Conservation (phyloP, 805 yeast genomes). For the Candida odintsovae region DNA sequence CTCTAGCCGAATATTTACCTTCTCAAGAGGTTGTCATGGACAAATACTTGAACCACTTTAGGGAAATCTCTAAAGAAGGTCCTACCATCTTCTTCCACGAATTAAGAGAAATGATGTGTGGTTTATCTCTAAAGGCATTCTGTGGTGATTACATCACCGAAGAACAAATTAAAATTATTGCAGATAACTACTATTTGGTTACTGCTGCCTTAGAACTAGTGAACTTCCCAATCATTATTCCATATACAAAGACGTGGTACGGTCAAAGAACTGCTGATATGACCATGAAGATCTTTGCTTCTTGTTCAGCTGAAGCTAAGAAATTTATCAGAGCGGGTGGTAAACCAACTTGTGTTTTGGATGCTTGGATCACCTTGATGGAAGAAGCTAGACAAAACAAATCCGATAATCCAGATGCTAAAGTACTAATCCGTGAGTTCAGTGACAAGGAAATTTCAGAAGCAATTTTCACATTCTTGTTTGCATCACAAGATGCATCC, state of each 20-base stretch:
- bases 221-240: slow-evolving; percentile 94
- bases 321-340: slow-evolving; percentile 73
- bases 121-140: slow-evolving; percentile 85
- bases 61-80: slow-evolving; percentile 50
- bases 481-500: slow-evolving; percentile 97
- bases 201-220: slow-evolving; percentile 97
- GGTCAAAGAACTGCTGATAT: slow-evolving; percentile 90
- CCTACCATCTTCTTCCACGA: slow-evolving; percentile 82
- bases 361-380: slow-evolving; percentile 90
- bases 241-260: slow-evolving; percentile 97
- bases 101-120: slow-evolving; percentile 95
- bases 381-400: slow-evolving; percentile 52
- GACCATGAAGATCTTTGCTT: slow-evolving; percentile 87
- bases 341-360: slow-evolving; percentile 83
- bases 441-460: slow-evolving; percentile 90
- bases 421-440: slow-evolving; percentile 71
- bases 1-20: slow-evolving; percentile 80
- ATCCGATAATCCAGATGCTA: slow-evolving; percentile 45
- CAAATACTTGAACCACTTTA: slow-evolving; percentile 64
- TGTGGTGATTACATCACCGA: slow-evolving; percentile 95
- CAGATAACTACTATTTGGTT: slow-evolving; percentile 87
- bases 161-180: slow-evolving; percentile 79
- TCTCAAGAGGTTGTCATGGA: slow-evolving; percentile 82
- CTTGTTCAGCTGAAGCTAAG: slow-evolving; percentile 86
- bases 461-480: slow-evolving; percentile 92